A percentile compares a stretch with the other conserved stretches of the same genome.
Evolutionary conservation across 139 green algal genomes (phyloP).

Genomic region (Raphidocelis subcapitata): DNA sequence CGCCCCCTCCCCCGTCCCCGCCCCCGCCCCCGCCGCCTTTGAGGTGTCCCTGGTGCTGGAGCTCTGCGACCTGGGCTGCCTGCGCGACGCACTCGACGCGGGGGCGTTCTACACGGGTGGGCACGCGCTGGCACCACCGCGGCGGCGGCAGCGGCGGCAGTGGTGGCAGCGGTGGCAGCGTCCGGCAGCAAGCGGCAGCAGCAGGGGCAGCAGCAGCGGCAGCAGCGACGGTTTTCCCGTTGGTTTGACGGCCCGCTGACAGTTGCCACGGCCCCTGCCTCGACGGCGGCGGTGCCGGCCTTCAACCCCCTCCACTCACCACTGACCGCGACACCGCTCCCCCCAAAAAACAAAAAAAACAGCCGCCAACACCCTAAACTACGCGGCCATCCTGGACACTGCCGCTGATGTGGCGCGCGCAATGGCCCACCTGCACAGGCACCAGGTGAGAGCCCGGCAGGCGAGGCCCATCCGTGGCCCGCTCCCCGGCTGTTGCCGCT

Average conservation of each 20-base stretch:
- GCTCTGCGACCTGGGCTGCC: slow-evolving; percentile 44
- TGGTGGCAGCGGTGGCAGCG: not conserved
- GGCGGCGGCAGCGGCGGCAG: no score
- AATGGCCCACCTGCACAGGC: slow-evolving; percentile 24
- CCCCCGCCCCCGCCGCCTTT: no score
- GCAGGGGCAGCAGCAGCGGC: not conserved
- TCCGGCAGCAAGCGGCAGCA: not conserved
- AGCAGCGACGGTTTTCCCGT: not conserved
- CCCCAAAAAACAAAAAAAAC: not conserved
- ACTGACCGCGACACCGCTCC: not conserved
- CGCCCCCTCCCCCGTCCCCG: no score
- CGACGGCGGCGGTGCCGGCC: not conserved
- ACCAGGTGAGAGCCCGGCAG: slow-evolving; percentile 2
- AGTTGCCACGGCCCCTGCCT: no score
- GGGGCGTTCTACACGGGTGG: slow-evolving; percentile 27
- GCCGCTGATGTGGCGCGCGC: slow-evolving; percentile 12
- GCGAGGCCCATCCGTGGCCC: no score
- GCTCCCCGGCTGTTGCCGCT: no score
- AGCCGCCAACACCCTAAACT: slow-evolving; percentile 15
- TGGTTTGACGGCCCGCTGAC: not conserved
- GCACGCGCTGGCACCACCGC: not conserved
- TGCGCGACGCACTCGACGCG: slow-evolving; percentile 37
- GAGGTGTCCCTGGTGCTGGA: slow-evolving; percentile 20
- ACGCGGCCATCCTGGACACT: slow-evolving; percentile 26
- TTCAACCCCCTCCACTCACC: not conserved